A percentile compares a stretch with the other conserved stretches of the same genome.
Conservation (phyloP, 2,329 filamentous ascomycete species). For the Aspergillus phoenicis region DNA sequence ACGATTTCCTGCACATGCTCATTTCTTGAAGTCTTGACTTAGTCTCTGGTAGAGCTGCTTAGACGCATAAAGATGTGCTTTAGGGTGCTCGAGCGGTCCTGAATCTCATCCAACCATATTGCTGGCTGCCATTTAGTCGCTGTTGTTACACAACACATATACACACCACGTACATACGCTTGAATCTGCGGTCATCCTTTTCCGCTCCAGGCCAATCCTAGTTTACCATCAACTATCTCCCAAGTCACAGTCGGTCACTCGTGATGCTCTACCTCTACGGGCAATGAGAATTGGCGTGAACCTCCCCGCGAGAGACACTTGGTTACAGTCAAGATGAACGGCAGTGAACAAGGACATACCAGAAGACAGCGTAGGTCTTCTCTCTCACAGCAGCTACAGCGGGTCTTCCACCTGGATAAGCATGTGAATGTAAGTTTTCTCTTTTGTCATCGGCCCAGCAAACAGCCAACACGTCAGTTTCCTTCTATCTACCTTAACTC, state of each 20-base stretch:
- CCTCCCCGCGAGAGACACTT: background rate
- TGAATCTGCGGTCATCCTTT: too few relatives aligned
- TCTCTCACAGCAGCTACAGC: slow-evolving; percentile 26
- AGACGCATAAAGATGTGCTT: background rate
- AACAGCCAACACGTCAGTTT: background rate
- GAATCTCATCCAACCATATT: background rate
- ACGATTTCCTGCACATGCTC: background rate
- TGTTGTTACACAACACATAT: background rate
- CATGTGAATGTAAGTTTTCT: slow-evolving; percentile 19
- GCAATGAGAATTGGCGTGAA: background rate
- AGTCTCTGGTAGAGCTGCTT: background rate
- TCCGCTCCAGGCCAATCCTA: too few relatives aligned
- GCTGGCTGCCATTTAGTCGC: background rate
- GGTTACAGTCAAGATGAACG: slow-evolving; percentile 12
- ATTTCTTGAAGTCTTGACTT: background rate
- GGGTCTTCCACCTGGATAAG: slow-evolving; percentile 24
- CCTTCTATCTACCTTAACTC: background rate
- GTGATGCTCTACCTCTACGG: background rate
- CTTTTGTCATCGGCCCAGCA: background rate
- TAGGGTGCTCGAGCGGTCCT: background rate
- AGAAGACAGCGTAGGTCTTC: slow-evolving; percentile 24
- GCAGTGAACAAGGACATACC: slow-evolving; percentile 4
- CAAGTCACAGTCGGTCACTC: too few relatives aligned
- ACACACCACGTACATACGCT: too few relatives aligned
- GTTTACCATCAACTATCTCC: too few relatives aligned